Conservation (phyloP, 2,329 filamentous ascomycete genomes). For the Ophidiomyces ophidiicola region DNA sequence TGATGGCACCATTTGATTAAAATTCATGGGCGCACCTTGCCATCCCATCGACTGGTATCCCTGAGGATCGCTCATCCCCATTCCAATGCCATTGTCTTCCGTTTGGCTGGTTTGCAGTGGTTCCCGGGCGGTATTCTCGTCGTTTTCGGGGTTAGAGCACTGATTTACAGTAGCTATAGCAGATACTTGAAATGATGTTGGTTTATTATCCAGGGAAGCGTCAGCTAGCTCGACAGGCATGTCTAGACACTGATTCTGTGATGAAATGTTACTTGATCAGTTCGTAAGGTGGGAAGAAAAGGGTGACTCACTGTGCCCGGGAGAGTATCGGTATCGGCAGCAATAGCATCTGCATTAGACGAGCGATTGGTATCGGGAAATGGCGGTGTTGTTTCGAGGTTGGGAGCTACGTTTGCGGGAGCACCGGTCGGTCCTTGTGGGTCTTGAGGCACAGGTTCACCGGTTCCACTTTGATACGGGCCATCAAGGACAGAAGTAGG, state of each 20-base stretch:
- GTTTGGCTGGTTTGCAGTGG: not conserved
- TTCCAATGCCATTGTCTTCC: constrained; percentile 25
- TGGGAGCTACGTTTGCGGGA: too few species aligned
- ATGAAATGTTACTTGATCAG: too few species aligned
- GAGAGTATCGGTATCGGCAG: too few species aligned
- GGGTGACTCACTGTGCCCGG: too few species aligned
- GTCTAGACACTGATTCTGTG: not conserved
- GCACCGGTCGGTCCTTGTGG: too few species aligned
- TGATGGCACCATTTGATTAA: constrained; percentile 59
- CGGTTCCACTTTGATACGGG: too few species aligned
- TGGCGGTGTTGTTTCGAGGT: too few species aligned
- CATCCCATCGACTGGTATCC: constrained; percentile 50
- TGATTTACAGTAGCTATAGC: not conserved
- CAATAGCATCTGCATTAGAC: not conserved
- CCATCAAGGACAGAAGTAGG: too few species aligned
- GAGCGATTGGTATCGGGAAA: not conserved
- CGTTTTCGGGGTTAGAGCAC: constrained; percentile 15
- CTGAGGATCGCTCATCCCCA: constrained; percentile 35
- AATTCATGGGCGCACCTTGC: constrained; percentile 46
- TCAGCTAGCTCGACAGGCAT: not conserved
- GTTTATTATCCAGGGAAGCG: not conserved
- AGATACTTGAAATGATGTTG: not conserved
- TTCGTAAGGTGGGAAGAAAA: too few species aligned
- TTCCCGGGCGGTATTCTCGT: not conserved
- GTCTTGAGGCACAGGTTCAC: too few species aligned